Evolutionary conservation across 2,329 filamentous ascomycete species (phyloP), one percentile per base, ranked within the genome.

Genomic region (Alternaria brassicicola): DNA sequence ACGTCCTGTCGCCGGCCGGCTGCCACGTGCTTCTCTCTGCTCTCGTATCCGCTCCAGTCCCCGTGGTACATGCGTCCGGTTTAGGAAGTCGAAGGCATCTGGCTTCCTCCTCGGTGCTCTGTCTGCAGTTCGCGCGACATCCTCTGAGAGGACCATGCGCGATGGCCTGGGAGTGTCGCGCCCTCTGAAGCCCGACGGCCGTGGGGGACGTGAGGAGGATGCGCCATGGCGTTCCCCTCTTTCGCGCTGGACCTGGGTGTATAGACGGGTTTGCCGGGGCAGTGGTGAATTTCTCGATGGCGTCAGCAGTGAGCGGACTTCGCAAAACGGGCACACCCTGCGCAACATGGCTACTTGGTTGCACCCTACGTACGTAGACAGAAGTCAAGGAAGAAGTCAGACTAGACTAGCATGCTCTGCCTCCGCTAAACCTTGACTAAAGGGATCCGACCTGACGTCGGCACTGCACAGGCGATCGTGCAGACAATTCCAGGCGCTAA

Each of bases 111-210:
- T 57, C 21, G 72, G 64, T 49, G 55, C 60, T 42, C 54, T 68
- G 23, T 71, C 67, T 33, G 66, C 58, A 15, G 68, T 55, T n/a
- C 62, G 66, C 17, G 62, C 66, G 45, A 76, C 74, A 0, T 65
- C 65, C 31, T 78, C 76, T 10, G 84, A 84, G 19, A 86, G 77
- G 6, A 78, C 74, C 82, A 85, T 85, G 45, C 72, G 67, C 17
- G 83, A 80, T 1, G 83, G 83, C 30, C 57, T 57, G 46, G 55
- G 54, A 23, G 19, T 63, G 33, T 39, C 62, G n/a, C 53, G 56
- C 7, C 56, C 46, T 47, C 57, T 35, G 60, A 56, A 41, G 46
- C 57, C 51, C 36, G 47, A 26, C 30, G 55, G 51, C 21, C 45
- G n/a, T 13, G 45, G 10, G 15, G 55, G 30, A 5, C 45, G 36